Percentiles rank a stretch among this genome's conserved stretches.
phyloP scores from a whole-genome alignment of 2,329 filamentous ascomycete species.

The Nemania sp. region DNA sequence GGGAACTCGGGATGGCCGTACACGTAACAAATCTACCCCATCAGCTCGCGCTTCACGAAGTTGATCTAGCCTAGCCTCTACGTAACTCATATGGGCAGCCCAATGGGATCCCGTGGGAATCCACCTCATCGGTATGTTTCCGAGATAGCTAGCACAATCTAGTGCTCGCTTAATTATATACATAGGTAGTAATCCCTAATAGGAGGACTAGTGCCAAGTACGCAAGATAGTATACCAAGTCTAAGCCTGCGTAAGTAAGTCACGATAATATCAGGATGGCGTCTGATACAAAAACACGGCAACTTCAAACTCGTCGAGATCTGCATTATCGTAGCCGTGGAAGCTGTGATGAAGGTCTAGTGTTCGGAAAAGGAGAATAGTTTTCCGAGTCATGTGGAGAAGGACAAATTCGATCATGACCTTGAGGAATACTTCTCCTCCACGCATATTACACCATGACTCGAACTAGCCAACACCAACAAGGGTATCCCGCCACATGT shows the following conservation, averaged over 20 bases:
- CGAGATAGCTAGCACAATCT: not conserved
- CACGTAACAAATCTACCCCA: not conserved
- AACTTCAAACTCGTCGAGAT: not conserved
- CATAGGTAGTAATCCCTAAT: too few relatives aligned
- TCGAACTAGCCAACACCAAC: slow-evolving; percentile 18
- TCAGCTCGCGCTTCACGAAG: not conserved
- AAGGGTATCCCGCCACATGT: slow-evolving; percentile 20
- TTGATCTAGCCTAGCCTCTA: not conserved
- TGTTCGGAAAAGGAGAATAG: not conserved
- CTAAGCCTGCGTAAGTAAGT: not conserved
- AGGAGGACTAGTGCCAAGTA: slow-evolving; percentile 1
- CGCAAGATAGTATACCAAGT: not conserved
- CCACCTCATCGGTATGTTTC: slow-evolving; percentile 9
- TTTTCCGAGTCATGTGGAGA: slow-evolving; percentile 15
- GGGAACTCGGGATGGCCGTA: not conserved
- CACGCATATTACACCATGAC: slow-evolving; percentile 19
- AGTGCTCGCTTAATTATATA: not conserved
- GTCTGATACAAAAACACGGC: not conserved
- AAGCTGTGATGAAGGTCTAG: not conserved
- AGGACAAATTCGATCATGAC: not conserved
- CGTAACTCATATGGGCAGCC: not conserved
- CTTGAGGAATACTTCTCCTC: not conserved
- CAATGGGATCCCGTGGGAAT: not conserved
- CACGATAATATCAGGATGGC: not conserved
- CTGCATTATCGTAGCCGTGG: not conserved